Evolutionary conservation across 371 early-diverging fungal species (phyloP).

Genomic region (Mucor saturninus): DNA sequence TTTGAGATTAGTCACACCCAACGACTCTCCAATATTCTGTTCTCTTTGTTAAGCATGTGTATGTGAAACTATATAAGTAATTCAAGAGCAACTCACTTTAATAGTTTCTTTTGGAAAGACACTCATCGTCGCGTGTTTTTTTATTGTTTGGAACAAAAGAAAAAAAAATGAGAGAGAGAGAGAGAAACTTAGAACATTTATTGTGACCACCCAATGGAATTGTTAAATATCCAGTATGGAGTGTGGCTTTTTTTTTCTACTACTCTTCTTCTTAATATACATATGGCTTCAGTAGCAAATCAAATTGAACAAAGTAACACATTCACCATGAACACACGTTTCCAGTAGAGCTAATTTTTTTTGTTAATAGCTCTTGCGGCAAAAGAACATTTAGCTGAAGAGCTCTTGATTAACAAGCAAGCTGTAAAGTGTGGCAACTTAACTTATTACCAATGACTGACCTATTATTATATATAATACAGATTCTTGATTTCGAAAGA

Average conservation of each 20-base stretch:
- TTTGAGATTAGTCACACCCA: slow-evolving; percentile 91
- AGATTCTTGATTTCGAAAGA: slow-evolving; percentile 69
- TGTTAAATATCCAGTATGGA: neutral
- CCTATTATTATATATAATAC: neutral
- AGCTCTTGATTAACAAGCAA: slow-evolving; percentile 64
- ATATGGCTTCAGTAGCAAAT: slow-evolving; percentile 14
- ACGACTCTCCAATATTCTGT: slow-evolving; percentile 87
- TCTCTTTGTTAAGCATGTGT: neutral
- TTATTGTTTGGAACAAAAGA: neutral
- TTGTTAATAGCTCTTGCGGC: slow-evolving; percentile 47
- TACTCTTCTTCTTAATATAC: neutral
- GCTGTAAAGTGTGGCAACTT: slow-evolving; percentile 38
- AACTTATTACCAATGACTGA: neutral
- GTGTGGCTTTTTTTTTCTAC: slow-evolving; percentile 4
- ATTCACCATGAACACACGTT: neutral
- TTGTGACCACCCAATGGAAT: neutral
- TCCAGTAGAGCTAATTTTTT: neutral
- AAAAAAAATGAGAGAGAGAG: neutral
- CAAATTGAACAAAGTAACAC: slow-evolving; percentile 31
- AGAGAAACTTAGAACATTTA: neutral
- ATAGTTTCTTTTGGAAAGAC: slow-evolving; percentile 27
- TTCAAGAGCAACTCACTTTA: slow-evolving; percentile 8
- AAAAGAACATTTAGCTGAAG: slow-evolving; percentile 64
- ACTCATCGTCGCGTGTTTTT: slow-evolving; percentile 15
- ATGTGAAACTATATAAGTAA: neutral